Conservation (phyloP, 2,329 filamentous ascomycete genomes). For the Colletotrichum theobromicola region DNA sequence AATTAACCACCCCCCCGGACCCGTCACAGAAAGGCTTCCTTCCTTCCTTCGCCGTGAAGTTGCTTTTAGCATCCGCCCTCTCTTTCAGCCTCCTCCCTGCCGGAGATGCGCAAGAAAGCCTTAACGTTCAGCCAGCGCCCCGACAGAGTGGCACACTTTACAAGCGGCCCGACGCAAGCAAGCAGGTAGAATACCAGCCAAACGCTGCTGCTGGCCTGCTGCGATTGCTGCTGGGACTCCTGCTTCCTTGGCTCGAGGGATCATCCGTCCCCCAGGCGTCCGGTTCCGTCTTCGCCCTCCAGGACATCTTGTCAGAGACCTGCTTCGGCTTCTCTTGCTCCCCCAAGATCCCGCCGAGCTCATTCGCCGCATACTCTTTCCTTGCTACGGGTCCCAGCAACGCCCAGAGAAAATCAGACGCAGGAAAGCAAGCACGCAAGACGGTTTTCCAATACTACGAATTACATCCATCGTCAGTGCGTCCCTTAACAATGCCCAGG, state of each 20-base stretch:
- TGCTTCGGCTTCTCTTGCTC: constrained; percentile 43
- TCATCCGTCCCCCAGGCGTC: background rate
- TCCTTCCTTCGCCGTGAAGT: background rate
- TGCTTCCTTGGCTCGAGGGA: background rate
- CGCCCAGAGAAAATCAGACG: background rate
- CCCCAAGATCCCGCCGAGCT: background rate
- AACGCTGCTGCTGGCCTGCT: background rate
- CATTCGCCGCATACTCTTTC: background rate
- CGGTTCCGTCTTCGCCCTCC: constrained; percentile 32
- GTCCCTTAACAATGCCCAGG: background rate
- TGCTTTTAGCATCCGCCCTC: background rate
- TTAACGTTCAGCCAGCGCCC: background rate
- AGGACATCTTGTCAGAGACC: constrained; percentile 37
- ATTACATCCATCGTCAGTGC: constrained; percentile 3
- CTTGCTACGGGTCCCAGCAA: background rate
- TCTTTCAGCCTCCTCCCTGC: background rate
- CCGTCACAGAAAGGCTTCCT: background rate
- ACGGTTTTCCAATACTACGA: background rate
- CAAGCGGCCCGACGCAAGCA: background rate
- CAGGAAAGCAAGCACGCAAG: background rate
- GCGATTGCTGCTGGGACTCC: no score
- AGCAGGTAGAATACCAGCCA: background rate
- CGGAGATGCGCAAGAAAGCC: background rate
- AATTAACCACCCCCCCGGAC: background rate
- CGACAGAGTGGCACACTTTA: background rate